Percentiles rank a stretch among this genome's conserved stretches.
Conservation (phyloP, 306 rosid genomes). For the Geum urbanum region DNA sequence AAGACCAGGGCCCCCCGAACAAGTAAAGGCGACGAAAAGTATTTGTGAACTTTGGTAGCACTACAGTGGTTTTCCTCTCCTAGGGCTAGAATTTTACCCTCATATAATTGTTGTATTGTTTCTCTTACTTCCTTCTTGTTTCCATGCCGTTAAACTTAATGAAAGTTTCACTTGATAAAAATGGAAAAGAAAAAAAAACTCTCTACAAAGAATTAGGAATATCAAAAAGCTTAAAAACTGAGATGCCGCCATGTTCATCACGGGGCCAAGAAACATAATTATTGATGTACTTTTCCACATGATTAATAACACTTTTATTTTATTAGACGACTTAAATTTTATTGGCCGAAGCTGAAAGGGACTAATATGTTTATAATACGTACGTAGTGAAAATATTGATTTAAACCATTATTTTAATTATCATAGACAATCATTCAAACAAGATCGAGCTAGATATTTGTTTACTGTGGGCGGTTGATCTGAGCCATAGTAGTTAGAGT, state of each 20-base stretch:
- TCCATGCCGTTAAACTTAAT: too few relatives aligned
- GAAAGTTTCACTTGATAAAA: too few relatives aligned
- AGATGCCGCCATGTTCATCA: slow-evolving; percentile 8
- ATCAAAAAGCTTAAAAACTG: slow-evolving; percentile 14
- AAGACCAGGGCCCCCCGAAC: too few relatives aligned
- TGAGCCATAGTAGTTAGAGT: neutral
- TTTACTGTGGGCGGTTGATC: neutral
- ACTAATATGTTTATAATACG: neutral
- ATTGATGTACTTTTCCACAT: neutral
- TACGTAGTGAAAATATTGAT: neutral
- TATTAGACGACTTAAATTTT: neutral
- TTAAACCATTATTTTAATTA: too few relatives aligned
- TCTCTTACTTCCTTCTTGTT: too few relatives aligned
- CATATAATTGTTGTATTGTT: too few relatives aligned
- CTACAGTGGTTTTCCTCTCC: too few relatives aligned
- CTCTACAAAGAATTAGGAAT: slow-evolving; percentile 18
- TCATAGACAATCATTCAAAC: neutral
- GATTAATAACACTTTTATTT: slow-evolving; percentile 1
- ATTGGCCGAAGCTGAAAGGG: neutral
- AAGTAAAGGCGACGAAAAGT: too few relatives aligned
- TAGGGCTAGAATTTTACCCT: too few relatives aligned
- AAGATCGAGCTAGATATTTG: neutral
- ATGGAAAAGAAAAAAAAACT: neutral
- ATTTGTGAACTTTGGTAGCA: too few relatives aligned
- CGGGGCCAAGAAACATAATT: slow-evolving; percentile 9